A percentile compares a stretch with the other conserved stretches of the same genome.
Conservation (phyloP, 768 basidiomycete genomes). For the Pleurotus ostreatus region DNA sequence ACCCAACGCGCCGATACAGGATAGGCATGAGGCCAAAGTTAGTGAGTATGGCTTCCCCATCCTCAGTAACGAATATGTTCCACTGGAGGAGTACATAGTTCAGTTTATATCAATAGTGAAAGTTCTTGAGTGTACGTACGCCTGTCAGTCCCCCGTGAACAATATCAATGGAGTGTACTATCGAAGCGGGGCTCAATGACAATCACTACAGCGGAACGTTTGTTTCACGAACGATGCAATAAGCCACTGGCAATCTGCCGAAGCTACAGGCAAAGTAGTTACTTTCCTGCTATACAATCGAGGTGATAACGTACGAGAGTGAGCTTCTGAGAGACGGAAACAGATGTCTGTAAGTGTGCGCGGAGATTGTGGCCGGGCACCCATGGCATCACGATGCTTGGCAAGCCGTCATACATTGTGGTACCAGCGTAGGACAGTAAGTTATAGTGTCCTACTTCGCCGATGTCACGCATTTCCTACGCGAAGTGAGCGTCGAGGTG, state of each 20-base stretch:
- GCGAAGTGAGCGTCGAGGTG: too few species aligned
- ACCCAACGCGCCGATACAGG: neutral
- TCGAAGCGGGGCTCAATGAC: neutral
- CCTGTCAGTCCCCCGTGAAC: constrained; percentile 9
- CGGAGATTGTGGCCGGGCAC: neutral
- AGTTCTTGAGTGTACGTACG: neutral
- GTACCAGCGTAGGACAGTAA: neutral
- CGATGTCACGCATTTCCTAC: neutral
- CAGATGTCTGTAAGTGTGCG: neutral
- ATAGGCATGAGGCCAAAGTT: constrained; percentile 8
- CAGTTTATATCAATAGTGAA: neutral
- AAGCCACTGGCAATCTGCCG: neutral
- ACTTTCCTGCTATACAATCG: neutral
- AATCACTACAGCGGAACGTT: neutral
- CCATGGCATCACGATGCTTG: neutral
- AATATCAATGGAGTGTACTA: constrained; percentile 6
- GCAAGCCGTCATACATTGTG: neutral
- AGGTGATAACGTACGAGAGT: neutral
- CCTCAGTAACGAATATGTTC: constrained; percentile 2
- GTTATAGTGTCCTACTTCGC: neutral
- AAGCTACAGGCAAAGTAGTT: neutral
- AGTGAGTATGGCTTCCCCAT: neutral
- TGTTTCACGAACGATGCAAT: neutral
- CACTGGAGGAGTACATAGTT: neutral
- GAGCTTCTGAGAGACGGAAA: neutral